Base-by-base conservation (phyloP, 345 rosid genomes). In the Streptanthus diversifolius region DNA sequence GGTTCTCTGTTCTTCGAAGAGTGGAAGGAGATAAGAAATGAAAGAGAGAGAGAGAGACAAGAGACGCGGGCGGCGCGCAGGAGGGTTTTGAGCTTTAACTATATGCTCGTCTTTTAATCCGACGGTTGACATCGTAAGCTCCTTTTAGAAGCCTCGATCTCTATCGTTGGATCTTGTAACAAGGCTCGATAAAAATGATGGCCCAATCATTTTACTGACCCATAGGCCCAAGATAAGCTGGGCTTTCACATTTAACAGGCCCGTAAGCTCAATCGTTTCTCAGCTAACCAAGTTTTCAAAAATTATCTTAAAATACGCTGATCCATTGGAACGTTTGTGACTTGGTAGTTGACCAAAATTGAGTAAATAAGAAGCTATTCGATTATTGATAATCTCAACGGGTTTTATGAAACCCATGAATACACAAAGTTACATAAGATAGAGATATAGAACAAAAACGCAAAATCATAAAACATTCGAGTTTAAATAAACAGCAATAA, bases 31-130 rank as follows among this genome's bases (percentile, higher is more conserved):
- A 76, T 76, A 55, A 69, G 60, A 54, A 54, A 2, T 3, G 8
- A 2, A 49, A 41, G n/a, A 33, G 12, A 43, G 3, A 25, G 9
- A 18, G 24, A 35, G 22, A 53, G 36, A 22, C 47, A 49, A 51
- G 74, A 60, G 59, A 29, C 54, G 47, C 79, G 75, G 79, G 65
- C 79, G 75, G 79, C 79, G 79, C 79, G 75, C 25, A 21, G 68
- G 36, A 62, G 75, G 79, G 59, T 63, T 76, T 70, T 69, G 53
- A 44, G 14, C 41, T 63, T 76, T 69, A 54, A 76, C 59, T 62
- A 69, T 56, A 62, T 24, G 35, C 43, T 36, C 33, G 48, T 49
- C 47, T 41, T 2, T 32, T 51, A 15, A 75, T 75, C 73, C 32
- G 15, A 75, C 73, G 79, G 69, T 75, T 14, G 0, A 40, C 41